Conservation (phyloP, 108 stramenopile genomes). For the Aurantiochytrium sp. region DNA sequence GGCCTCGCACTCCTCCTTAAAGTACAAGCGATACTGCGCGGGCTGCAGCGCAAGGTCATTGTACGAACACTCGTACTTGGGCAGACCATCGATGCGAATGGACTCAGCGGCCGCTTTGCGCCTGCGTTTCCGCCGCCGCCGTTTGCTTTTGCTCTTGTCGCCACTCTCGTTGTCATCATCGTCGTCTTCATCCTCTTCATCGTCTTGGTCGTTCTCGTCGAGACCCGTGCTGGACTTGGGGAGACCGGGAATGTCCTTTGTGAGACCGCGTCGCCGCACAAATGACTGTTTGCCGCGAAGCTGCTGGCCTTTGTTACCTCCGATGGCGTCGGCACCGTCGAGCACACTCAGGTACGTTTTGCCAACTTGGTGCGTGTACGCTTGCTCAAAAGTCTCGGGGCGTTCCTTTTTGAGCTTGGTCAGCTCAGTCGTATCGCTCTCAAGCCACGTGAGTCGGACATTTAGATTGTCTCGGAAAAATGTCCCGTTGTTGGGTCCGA, state of each 20-base stretch:
- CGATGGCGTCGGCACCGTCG: slow-evolving; percentile 6
- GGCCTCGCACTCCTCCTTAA: slow-evolving; percentile 15
- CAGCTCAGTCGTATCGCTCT: not conserved
- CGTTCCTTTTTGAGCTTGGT: not conserved
- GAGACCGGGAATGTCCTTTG: not conserved
- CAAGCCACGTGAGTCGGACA: slow-evolving; percentile 1
- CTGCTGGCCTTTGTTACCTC: slow-evolving; percentile 11
- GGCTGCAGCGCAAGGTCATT: not conserved
- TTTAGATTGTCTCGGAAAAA: not conserved
- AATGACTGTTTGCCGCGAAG: slow-evolving; percentile 1
- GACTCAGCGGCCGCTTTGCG: not conserved
- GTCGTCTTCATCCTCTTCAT: not conserved
- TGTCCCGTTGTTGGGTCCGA: not conserved
- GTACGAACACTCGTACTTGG: not conserved
- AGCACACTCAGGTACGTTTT: slow-evolving; percentile 15
- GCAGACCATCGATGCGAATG: not conserved
- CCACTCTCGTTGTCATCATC: not conserved
- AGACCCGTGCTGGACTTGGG: too few relatives aligned
- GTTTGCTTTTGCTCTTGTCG: not conserved
- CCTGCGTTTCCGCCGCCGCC: not conserved
- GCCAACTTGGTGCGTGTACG: not conserved
- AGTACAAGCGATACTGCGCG: slow-evolving; percentile 12
- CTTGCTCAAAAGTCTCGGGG: not conserved
- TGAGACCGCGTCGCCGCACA: not conserved
- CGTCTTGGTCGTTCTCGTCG: not conserved